A percentile compares a stretch with the other conserved stretches of the same genome.
phyloP scores from a whole-genome alignment of 371 early-diverging fungal species.

The Smittium culicis region DNA sequence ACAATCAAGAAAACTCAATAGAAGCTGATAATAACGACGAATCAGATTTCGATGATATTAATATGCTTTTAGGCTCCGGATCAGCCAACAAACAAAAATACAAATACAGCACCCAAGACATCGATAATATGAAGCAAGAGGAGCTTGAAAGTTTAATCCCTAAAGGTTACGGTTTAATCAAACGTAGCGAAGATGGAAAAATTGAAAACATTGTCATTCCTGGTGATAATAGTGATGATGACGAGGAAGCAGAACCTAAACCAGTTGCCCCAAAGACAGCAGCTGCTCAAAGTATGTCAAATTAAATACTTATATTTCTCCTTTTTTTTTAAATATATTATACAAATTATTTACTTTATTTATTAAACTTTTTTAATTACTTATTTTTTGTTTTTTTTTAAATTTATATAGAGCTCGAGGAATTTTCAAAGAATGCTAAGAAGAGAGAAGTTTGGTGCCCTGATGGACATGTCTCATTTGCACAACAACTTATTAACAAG shows the following conservation, averaged over 20 bases:
- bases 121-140: slow-evolving; percentile 38
- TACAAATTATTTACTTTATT: not conserved
- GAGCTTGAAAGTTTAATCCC: slow-evolving; percentile 34
- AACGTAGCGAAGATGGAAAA: slow-evolving; percentile 72
- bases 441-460: slow-evolving; percentile 47
- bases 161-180: slow-evolving; percentile 60
- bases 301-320: slow-evolving; percentile 13
- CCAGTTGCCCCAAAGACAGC: slow-evolving; percentile 12
- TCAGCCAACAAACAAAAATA: slow-evolving; percentile 19
- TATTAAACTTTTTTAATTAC: not conserved
- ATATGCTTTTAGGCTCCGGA: slow-evolving; percentile 24
- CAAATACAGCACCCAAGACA: slow-evolving; percentile 23
- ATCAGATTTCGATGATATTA: slow-evolving; percentile 13
- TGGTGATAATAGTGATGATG: slow-evolving; percentile 18
- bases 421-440: slow-evolving; percentile 34
- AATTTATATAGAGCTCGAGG: slow-evolving; percentile 16
- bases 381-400: not conserved
- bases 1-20: not conserved
- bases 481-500: slow-evolving; percentile 50
- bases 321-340: slow-evolving; percentile 6
- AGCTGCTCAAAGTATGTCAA: slow-evolving; percentile 9
- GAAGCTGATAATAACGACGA: slow-evolving; percentile 9
- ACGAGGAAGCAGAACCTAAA: slow-evolving; percentile 34
- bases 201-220: slow-evolving; percentile 49
- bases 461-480: slow-evolving; percentile 46